Evolutionary conservation across 306 rosid species (phyloP), one percentile per base, ranked within the genome.

Genomic region (Parietaria judaica): DNA sequence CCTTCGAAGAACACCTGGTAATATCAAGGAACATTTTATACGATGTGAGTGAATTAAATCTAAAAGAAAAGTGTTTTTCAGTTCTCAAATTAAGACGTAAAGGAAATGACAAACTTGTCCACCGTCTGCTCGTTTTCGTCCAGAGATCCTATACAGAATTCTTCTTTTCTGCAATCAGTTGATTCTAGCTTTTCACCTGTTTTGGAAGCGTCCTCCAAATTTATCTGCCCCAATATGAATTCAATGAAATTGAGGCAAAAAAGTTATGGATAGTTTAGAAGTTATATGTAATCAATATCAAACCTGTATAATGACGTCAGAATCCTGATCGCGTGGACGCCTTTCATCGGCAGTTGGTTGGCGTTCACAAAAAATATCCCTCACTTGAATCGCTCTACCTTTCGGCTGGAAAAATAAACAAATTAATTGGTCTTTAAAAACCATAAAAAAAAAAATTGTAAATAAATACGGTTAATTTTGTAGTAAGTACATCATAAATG

Each of bases 221-320:
- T 53, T 61, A 67, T 45, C 10, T 74, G 83, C 56, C 62, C 80
- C 73, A 84, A 79, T 56, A 80, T 71, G 70, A 87, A 77, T 91
- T 87, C 76, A 53, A 52, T 55, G 68, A 51, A 34, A 34, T 13
- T 45, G 3, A 5, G 54, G 54, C 54, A 53, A 31, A 56, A 56
- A 54, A 51, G 58, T 73, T 36, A 59, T 46, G 51, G 50, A 59
- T 46, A 50, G 50, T 37, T 51, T 54, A 66, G 45, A 67, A 69
- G 52, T 44, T 69, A 50, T 43, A 64, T 53, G 65, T 46, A 51
- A 69, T 39, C 56, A 64, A 52, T 7, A 59, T 57, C 72, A 56
- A 37, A 87, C 95, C 91, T 87, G 81, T 78, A 87, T 84, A 65
- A 87, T 73, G 56, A 84, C 90, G 79, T 81, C 82, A 62, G 88